Base-by-base conservation (phyloP, 495 filamentous ascomycete genomes). In the Xylaria castorea region DNA sequence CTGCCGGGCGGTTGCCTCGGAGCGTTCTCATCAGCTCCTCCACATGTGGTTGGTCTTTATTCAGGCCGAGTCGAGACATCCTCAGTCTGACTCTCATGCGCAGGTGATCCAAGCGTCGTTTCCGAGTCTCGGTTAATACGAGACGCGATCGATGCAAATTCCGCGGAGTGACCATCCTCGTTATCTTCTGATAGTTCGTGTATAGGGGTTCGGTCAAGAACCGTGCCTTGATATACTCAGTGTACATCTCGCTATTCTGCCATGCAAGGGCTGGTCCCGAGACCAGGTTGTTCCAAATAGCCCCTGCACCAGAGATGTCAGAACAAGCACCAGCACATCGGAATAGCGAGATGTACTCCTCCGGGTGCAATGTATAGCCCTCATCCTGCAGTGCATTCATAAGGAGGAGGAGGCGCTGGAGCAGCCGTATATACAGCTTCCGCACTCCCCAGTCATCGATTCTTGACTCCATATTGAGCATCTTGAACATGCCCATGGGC, bases 151-250 rank as follows among this genome's bases (percentile, higher is more conserved):
- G 50, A 42, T 78, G 74, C 16, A 83, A 70, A 32, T 82, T 75
- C 25, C 81, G 76, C 9, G 80, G 75, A 1, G 64, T 66, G 50
- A 83, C 75, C 38, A 77, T 77, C 34, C 78, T 75, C 34, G 66
- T 71, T 9, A 64, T 68, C 61, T 78, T 77, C 62, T 80, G 75
- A 34, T 77, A 78, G 46, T 79, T 75, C 12, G 72, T 75, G 68
- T 83, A 83, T 6, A 80, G 27, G 8, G 81, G 78, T n/a, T 80
- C 77, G 2, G 77, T 74, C 63, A 83, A 77, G 70, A 82, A 84
- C 2, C 81, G 81, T 2, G 81, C 76, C 63, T 75, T 74, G 50
- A 82, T 53, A 38, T 74, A 83, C 20, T 84, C 82, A 72, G 42
- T 36, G 32, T 78, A 79, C 1, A 68, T 6, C 8, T 76, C 70